Percentiles rank a stretch among this genome's conserved stretches.
Conservation (phyloP, 2,329 filamentous ascomycete species). For the Aspergillus chevalieri region DNA sequence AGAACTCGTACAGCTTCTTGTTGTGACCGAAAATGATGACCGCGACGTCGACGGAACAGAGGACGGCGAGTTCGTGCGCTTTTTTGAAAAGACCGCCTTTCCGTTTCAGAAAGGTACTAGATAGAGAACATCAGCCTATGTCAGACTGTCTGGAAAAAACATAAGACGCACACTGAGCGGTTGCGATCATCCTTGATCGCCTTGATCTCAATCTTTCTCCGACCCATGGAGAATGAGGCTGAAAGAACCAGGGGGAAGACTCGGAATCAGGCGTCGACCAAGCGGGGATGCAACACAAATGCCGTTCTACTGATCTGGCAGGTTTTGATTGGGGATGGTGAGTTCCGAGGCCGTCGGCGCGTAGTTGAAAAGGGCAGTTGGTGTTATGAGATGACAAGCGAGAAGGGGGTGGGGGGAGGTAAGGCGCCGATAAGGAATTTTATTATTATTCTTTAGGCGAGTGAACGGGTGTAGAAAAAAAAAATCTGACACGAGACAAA, state of each 20-base stretch:
- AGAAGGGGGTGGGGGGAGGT: background rate
- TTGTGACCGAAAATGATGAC: conserved; percentile 99
- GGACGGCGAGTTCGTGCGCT: conserved; percentile 93
- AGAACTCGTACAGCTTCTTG: conserved; percentile 98
- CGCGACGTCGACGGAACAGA: conserved; percentile 96
- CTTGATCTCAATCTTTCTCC: conserved; percentile 99
- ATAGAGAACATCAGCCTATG: conserved; percentile 3
- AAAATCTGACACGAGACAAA: background rate
- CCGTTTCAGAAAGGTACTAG: conserved; percentile 92
- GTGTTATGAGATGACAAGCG: background rate
- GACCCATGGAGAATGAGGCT: conserved; percentile 61
- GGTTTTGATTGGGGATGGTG: background rate
- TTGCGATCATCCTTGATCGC: conserved; percentile 98
- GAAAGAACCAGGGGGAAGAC: conserved; percentile 6
- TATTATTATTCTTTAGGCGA: no score
- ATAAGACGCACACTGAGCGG: conserved; percentile 76
- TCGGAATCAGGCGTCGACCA: conserved; percentile 7
- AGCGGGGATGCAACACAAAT: conserved; percentile 7
- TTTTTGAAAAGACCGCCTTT: conserved; percentile 99
- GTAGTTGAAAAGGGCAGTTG: background rate
- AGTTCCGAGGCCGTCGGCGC: background rate
- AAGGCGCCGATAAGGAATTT: background rate
- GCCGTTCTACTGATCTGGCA: background rate
- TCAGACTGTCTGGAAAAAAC: background rate
- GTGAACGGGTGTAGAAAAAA: background rate